These are phyloP conservation scores for Cercospora janseana DNA, from an alignment of 2,329 filamentous ascomycete species.

Conservation along the genomic window DNA sequence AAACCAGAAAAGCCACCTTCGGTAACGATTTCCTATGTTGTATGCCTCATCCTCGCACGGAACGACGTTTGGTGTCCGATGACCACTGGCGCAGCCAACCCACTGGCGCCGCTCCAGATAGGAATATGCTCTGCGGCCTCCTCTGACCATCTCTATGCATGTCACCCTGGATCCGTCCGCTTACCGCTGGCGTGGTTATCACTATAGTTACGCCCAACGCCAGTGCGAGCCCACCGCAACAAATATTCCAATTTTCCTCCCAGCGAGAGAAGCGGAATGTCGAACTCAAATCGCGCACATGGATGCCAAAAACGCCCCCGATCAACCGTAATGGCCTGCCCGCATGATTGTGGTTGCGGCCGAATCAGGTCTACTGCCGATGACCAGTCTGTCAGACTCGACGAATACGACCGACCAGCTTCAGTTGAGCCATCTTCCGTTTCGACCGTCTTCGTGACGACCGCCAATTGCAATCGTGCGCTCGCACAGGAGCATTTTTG, in stretches of 20 bases:
- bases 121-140: background rate
- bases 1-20: conserved; percentile 1
- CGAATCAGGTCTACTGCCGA: too few species aligned
- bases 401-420: too few species aligned
- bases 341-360: too few species aligned
- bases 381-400: too few species aligned
- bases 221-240: background rate
- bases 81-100: too few species aligned
- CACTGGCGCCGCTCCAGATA: background rate
- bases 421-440: too few species aligned
- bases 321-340: too few species aligned
- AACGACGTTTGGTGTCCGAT: background rate
- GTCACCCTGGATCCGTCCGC: background rate
- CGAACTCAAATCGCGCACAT: background rate
- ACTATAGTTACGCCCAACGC: background rate
- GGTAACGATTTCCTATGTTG: background rate
- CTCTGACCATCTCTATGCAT: background rate
- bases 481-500: too few species aligned
- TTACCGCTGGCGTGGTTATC: background rate
- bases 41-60: too few species aligned
- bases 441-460: too few species aligned
- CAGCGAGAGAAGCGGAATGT: background rate
- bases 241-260: background rate
- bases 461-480: too few species aligned
- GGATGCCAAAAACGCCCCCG: background rate